A percentile compares a stretch with the other conserved stretches of the same genome.
phyloP scores from a whole-genome alignment of 192 early-diverging fungal species.

The Podila epigama region DNA sequence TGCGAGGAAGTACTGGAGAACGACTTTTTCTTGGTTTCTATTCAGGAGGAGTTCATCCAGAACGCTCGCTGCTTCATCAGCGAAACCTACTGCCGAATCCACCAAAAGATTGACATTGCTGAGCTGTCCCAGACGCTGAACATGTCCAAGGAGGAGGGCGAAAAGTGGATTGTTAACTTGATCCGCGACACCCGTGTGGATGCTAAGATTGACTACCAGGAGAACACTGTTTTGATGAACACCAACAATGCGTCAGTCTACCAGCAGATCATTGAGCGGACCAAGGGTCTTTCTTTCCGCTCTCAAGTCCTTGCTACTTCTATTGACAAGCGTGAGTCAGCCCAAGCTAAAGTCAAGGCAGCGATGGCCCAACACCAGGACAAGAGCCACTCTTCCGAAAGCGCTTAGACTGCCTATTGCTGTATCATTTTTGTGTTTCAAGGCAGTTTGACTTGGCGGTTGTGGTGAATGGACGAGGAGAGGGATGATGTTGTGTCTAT shows the following conservation, averaged over 20 bases:
- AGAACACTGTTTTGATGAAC: slow-evolving; percentile 96
- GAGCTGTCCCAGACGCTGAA: slow-evolving; percentile 84
- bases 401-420: not conserved
- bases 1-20: slow-evolving; percentile 87
- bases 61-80: slow-evolving; percentile 93
- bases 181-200: slow-evolving; percentile 96
- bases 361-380: slow-evolving; percentile 46
- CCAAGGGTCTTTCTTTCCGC: slow-evolving; percentile 89
- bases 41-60: slow-evolving; percentile 94
- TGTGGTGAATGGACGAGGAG: not conserved
- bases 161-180: slow-evolving; percentile 98
- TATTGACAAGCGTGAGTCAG: slow-evolving; percentile 87
- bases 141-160: slow-evolving; percentile 88
- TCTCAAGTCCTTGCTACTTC: slow-evolving; percentile 86
- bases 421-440: not conserved
- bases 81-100: slow-evolving; percentile 97
- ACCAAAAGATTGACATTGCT: slow-evolving; percentile 93
- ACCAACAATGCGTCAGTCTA: slow-evolving; percentile 85
- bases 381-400: slow-evolving; percentile 34
- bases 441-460: slow-evolving; percentile 3
- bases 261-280: slow-evolving; percentile 96
- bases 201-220: slow-evolving; percentile 95
- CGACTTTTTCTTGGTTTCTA: slow-evolving; percentile 91
- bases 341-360: slow-evolving; percentile 17
- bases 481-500: too few species aligned